Percentiles rank a stretch among this genome's conserved stretches.
phyloP scores from a whole-genome alignment of 2,329 filamentous ascomycete genomes.

The Clonostachys solani region DNA sequence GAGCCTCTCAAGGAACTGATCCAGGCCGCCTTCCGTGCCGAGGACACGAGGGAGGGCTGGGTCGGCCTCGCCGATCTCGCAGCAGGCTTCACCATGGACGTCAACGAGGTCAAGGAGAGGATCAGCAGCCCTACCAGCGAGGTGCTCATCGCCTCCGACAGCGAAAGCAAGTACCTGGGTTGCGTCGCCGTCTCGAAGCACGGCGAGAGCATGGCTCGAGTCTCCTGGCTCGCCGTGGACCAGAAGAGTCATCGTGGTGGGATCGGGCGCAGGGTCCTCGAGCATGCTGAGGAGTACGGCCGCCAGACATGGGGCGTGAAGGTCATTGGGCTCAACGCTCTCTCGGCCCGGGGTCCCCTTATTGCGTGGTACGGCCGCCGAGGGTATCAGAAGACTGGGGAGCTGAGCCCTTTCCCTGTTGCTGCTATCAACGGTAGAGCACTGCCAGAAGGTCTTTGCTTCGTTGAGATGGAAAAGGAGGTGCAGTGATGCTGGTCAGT shows the following conservation, averaged over 20 bases:
- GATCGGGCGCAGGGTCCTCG: not conserved
- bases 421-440: conserved; percentile 6
- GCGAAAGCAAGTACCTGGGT: conserved; percentile 8
- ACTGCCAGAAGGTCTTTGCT: conserved; percentile 22
- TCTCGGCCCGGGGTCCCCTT: conserved; percentile 6
- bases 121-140: conserved; percentile 17
- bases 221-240: conserved; percentile 19
- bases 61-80: conserved; percentile 46
- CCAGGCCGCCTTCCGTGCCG: conserved; percentile 31
- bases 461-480: conserved; percentile 27
- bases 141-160: conserved; percentile 13
- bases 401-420: conserved; percentile 21
- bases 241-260: not conserved
- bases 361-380: not conserved
- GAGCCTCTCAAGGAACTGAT: conserved; percentile 26
- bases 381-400: conserved; percentile 18
- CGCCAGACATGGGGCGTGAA: not conserved
- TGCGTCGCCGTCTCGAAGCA: not conserved
- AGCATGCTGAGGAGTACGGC: not conserved
- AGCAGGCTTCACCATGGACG: conserved; percentile 65
- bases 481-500: not conserved
- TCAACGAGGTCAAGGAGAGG: conserved; percentile 59
- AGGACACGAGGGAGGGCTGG: conserved; percentile 27
- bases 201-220: conserved; percentile 7
- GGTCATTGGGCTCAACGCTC: not conserved